A percentile compares a stretch with the other conserved stretches of the same genome.
Evolutionary conservation across 2,329 filamentous ascomycete species (phyloP).

Genomic region (Aplosporella prunicola): DNA sequence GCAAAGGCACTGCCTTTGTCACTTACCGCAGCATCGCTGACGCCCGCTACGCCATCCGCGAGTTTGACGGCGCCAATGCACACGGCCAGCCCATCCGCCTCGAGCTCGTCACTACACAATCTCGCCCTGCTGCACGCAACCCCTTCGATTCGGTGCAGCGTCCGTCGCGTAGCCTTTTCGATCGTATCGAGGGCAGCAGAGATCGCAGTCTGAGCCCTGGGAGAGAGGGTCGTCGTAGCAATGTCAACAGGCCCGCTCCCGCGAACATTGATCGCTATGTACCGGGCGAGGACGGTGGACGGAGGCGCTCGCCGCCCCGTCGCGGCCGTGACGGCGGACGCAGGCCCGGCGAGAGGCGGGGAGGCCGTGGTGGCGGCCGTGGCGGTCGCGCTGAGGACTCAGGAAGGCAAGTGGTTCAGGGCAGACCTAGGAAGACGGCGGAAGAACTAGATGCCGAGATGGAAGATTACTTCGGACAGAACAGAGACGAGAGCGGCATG

Average conservation of each 20-base stretch:
- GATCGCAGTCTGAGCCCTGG: constrained; percentile 29
- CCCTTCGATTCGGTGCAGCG: constrained; percentile 42
- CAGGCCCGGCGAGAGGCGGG: constrained; percentile 36
- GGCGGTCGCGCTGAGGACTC: constrained; percentile 39
- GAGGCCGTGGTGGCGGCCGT: constrained; percentile 33
- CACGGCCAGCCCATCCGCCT: constrained; percentile 72
- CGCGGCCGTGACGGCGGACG: constrained; percentile 43
- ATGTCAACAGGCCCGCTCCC: constrained; percentile 46
- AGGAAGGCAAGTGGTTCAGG: constrained; percentile 29
- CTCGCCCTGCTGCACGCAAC: constrained; percentile 27
- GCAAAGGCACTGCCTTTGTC: constrained; percentile 74
- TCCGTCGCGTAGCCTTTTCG: constrained; percentile 54
- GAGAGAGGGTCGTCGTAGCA: constrained; percentile 42
- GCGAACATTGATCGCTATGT: constrained; percentile 72
- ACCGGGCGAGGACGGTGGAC: constrained; percentile 45
- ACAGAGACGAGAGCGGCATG: background rate
- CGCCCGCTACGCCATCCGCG: constrained; percentile 62
- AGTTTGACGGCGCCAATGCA: constrained; percentile 85
- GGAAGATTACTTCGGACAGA: constrained; percentile 72
- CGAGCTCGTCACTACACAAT: constrained; percentile 45
- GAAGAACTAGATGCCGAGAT: constrained; percentile 94
- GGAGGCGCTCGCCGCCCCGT: constrained; percentile 48
- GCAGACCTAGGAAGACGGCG: constrained; percentile 70
- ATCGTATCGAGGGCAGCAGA: constrained; percentile 43
- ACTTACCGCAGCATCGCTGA: constrained; percentile 65